These are phyloP conservation scores for Populus hybrid DNA, from an alignment of 441 rosid genomes.

Conservation along the genomic window DNA sequence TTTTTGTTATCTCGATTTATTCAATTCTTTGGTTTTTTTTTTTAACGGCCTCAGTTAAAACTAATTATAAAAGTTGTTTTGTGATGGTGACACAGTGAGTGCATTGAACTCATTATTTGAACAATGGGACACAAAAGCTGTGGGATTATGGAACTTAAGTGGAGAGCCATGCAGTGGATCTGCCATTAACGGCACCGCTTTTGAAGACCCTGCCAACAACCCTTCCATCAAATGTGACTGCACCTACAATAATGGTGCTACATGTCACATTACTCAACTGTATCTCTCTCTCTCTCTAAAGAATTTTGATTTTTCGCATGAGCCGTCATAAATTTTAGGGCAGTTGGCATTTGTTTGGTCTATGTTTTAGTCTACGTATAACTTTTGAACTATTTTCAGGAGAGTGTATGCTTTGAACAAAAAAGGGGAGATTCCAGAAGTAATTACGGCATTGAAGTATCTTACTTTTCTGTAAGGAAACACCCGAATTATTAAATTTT, in stretches of 20 bases:
- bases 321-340: neutral
- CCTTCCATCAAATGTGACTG: constrained; percentile 29
- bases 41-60: too few relatives aligned
- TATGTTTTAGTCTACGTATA: too few relatives aligned
- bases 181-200: constrained; percentile 10
- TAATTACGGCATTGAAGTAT: constrained; percentile 13
- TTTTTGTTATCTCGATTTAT: too few relatives aligned
- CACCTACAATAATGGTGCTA: constrained; percentile 1
- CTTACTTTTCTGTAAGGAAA: constrained; percentile 20
- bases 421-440: constrained; percentile 25
- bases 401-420: constrained; percentile 13
- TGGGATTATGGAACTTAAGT: constrained; percentile 23
- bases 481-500: neutral
- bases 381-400: constrained; percentile 15
- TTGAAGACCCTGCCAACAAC: constrained; percentile 19
- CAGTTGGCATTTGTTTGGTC: too few relatives aligned
- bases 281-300: neutral
- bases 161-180: constrained; percentile 35
- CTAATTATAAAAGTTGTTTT: neutral
- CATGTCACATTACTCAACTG: constrained; percentile 21
- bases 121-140: constrained; percentile 22
- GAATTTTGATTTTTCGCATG: neutral
- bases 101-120: constrained; percentile 25
- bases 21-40: too few relatives aligned
- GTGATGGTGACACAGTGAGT: constrained; percentile 12